These are phyloP conservation scores for Telfairia occidentalis DNA, from an alignment of 331 rosid species.

Conservation along the genomic window DNA sequence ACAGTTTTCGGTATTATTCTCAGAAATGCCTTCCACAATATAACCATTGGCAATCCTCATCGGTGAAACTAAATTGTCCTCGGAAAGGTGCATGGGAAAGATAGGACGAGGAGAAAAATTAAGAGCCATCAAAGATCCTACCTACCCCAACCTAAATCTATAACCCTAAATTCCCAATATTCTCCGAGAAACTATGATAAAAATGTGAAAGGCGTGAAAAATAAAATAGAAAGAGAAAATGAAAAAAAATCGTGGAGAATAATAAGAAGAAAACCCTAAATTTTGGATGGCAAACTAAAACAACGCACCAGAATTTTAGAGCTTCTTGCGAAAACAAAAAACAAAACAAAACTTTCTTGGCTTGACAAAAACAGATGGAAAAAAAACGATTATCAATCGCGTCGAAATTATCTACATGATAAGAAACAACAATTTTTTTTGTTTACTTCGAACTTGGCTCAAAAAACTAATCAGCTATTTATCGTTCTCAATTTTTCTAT, in stretches of 20 bases:
- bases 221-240: not conserved
- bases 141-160: constrained; percentile 14
- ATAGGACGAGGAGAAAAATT: constrained; percentile 63
- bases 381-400: not conserved
- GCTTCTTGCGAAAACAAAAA: constrained; percentile 36
- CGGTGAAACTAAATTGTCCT: constrained; percentile 58
- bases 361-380: constrained; percentile 10
- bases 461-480: not conserved
- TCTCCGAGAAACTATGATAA: not conserved
- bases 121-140: constrained; percentile 53
- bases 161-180: not conserved
- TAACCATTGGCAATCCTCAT: constrained; percentile 56
- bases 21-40: constrained; percentile 41
- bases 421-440: not conserved
- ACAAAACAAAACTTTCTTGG: constrained; percentile 7
- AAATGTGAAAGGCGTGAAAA: not conserved
- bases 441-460: not conserved
- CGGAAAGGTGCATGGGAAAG: constrained; percentile 42
- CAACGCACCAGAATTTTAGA: constrained; percentile 83
- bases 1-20: constrained; percentile 39
- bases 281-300: constrained; percentile 86
- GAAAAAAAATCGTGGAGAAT: constrained; percentile 2
- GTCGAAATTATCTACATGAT: not conserved
- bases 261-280: constrained; percentile 76
- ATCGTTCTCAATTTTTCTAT: not conserved